Evolutionary conservation across 83 land plant genomes (phyloP), one percentile per base, ranked within the genome.

Genomic region (Diphasiastrum complanatum): DNA sequence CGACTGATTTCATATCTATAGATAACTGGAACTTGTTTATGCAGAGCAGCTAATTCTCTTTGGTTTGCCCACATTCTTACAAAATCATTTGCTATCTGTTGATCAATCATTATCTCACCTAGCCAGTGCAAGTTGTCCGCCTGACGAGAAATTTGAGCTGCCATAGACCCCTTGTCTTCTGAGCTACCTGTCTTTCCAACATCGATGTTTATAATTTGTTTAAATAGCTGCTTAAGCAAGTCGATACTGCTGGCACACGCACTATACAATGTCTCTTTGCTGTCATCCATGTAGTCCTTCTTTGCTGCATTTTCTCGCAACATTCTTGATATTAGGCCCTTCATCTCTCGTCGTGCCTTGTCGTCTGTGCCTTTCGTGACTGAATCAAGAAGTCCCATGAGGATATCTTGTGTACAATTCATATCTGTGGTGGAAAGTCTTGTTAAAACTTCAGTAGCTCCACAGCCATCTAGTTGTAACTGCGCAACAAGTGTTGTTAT

Each of bases 261-360:
- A 14, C 58, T 28, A n/a, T 54, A 54, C 5, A 54, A 23, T 14
- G 33, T 25, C 4, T 25, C 33, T 33, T 28, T 22, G 58, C 58
- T 18, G 14, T 28, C 24, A 28, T 76, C 60, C n/a, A n/a, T n/a
- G n/a, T n/a, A n/a, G n/a, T n/a, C n/a, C n/a, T n/a, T n/a, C 29
- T 80, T 73, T 6, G 76, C 68, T 40, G 83, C 75, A 40, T 80
- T 80, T 59, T 69, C 65, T 40, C 73, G 69, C 25, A 84, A 50
- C 18, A 84, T 68, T 51, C 84, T 75, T 52, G 69, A 74, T 23
- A 84, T 81, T 45, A 84, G 29, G 8, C 77, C 52, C 33, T 78
- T 81, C 18, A 84, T 61, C 54, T 80, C 84, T 29, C 69, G 74
- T 38, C 84, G 67, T 12, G 87, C 84, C 65, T 63, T 78, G 27